Conservation (phyloP, 805 yeast genomes). For the Priceomyces fermenticarens region DNA sequence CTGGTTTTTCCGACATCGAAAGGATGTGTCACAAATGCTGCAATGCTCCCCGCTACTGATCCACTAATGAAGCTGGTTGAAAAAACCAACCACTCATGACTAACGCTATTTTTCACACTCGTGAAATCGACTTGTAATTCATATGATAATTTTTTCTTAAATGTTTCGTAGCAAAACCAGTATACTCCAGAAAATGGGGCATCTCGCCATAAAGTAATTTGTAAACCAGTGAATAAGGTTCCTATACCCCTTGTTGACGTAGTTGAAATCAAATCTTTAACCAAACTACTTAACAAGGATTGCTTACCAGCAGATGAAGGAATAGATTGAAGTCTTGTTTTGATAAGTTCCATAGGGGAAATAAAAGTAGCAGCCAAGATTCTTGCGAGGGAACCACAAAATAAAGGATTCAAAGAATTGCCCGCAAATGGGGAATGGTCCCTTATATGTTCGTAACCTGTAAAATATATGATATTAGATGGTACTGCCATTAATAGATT, state of each 20-base stretch:
- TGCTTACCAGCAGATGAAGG: conserved; percentile 43
- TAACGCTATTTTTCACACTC: conserved; percentile 3
- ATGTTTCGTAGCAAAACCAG: conserved; percentile 80
- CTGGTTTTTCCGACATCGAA: conserved; percentile 97
- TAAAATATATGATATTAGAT: conserved; percentile 87
- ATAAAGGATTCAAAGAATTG: conserved; percentile 66
- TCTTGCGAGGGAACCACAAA: conserved; percentile 86
- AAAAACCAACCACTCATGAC: conserved; percentile 46
- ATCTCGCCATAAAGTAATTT: conserved; percentile 91
- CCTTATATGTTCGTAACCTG: conserved; percentile 85
- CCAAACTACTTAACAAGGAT: conserved; percentile 41
- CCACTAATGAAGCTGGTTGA: conserved; percentile 75
- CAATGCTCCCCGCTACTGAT: conserved; percentile 75
- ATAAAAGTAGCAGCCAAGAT: conserved; percentile 78
- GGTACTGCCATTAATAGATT: conserved; percentile 90
- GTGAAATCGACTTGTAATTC: conserved; percentile 22
- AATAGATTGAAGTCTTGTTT: conserved; percentile 88
- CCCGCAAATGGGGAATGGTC: conserved; percentile 53
- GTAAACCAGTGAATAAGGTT: conserved; percentile 78
- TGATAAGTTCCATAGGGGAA: conserved; percentile 83
- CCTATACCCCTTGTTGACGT: conserved; percentile 54
- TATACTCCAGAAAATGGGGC: conserved; percentile 95
- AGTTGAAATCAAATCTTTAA: conserved; percentile 52
- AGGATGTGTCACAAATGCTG: conserved; percentile 88
- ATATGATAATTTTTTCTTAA: conserved; percentile 24